Percentiles rank a stretch among this genome's conserved stretches.
These are phyloP conservation scores for Tinospora cordifolia DNA, from an alignment of 164 flowering plant species.

Conservation along the genomic window DNA sequence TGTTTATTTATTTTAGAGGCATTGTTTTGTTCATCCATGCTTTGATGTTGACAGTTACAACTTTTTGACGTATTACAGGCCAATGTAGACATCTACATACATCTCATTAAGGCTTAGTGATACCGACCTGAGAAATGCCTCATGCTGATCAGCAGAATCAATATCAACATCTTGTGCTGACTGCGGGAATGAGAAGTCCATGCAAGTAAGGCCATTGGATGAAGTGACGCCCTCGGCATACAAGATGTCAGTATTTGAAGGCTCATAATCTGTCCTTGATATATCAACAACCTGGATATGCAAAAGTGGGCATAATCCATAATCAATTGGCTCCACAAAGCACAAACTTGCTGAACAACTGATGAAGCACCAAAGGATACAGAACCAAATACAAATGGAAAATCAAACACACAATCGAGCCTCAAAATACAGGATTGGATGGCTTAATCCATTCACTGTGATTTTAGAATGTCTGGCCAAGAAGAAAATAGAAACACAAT, in stretches of 20 bases:
- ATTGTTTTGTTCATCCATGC: neutral
- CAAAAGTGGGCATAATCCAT: neutral
- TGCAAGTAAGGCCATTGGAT: constrained; percentile 79
- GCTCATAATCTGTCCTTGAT: constrained; percentile 70
- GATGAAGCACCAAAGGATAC: neutral
- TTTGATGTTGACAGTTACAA: neutral
- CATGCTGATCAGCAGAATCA: constrained; percentile 51
- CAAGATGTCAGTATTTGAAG: constrained; percentile 73
- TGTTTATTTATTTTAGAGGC: too few species aligned
- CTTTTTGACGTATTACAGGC: too few species aligned
- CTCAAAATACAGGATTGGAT: neutral
- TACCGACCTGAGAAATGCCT: constrained; percentile 65
- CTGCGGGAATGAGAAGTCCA: constrained; percentile 72
- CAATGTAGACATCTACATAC: too few species aligned
- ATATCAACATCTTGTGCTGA: constrained; percentile 33
- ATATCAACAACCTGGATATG: constrained; percentile 66
- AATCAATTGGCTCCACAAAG: neutral
- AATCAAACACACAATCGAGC: neutral
- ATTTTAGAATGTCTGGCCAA: too few species aligned
- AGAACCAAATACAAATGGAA: neutral
- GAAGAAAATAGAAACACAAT: too few species aligned
- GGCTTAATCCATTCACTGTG: too few species aligned
- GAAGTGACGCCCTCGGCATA: constrained; percentile 86
- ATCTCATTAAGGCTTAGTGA: neutral
- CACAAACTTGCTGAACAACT: neutral